Conservation (phyloP, 169 alveolate species). For the Fabrea salina region DNA sequence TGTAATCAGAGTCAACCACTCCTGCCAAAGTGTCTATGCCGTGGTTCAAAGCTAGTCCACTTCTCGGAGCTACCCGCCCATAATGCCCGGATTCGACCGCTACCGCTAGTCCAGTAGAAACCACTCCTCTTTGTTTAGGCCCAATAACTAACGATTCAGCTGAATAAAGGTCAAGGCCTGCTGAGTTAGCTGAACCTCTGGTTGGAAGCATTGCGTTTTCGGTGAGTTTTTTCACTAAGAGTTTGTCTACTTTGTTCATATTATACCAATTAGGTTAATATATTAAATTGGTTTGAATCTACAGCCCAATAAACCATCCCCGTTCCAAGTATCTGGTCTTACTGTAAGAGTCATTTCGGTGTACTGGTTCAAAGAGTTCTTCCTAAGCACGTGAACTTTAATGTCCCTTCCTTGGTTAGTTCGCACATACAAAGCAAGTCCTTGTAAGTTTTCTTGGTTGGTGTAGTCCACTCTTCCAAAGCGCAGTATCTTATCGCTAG, state of each 20-base stretch:
- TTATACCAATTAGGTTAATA: too few relatives aligned
- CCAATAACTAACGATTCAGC: constrained; percentile 45
- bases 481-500: constrained; percentile 54
- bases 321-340: constrained; percentile 67
- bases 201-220: constrained; percentile 61
- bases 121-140: constrained; percentile 50
- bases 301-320: constrained; percentile 73
- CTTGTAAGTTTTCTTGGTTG: constrained; percentile 52
- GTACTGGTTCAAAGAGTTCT: constrained; percentile 39
- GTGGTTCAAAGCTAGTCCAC: constrained; percentile 75
- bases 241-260: background rate
- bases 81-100: constrained; percentile 63
- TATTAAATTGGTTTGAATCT: constrained; percentile 44
- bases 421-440: constrained; percentile 49
- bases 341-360: constrained; percentile 40
- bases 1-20: constrained; percentile 78
- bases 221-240: constrained; percentile 46
- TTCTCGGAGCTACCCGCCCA: constrained; percentile 81
- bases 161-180: constrained; percentile 77
- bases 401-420: constrained; percentile 43
- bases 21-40: constrained; percentile 82
- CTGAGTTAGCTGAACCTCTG: constrained; percentile 65
- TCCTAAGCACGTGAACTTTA: constrained; percentile 51
- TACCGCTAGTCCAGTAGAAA: constrained; percentile 71
- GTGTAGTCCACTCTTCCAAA: constrained; percentile 52